Evolutionary conservation across 1,139 yeast genomes (phyloP).

Genomic region (Wickerhamomyces sp.): DNA sequence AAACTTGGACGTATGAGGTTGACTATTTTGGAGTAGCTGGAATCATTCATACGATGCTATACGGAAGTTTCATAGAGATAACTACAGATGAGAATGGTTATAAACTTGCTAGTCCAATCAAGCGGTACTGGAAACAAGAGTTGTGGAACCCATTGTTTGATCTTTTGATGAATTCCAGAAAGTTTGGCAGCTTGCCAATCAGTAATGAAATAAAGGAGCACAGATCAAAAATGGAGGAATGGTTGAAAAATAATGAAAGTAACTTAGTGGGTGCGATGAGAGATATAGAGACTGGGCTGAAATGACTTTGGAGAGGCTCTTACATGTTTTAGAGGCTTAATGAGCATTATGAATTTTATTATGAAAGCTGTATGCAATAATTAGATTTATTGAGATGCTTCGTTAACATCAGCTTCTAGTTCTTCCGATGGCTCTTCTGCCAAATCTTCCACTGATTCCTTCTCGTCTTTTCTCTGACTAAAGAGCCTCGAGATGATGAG

Average conservation of each 20-base stretch:
- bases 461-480: constrained; percentile 3
- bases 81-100: constrained; percentile 21
- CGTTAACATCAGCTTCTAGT: no score
- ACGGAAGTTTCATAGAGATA: constrained; percentile 58
- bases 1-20: constrained; percentile 75
- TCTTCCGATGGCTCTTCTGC: no score
- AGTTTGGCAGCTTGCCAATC: constrained; percentile 35
- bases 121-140: constrained; percentile 73
- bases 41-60: constrained; percentile 66
- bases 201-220: constrained; percentile 33
- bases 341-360: neutral
- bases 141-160: constrained; percentile 71
- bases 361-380: neutral
- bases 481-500: no score
- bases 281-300: constrained; percentile 17
- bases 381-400: neutral
- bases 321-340: neutral
- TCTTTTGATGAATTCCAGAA: constrained; percentile 54
- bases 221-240: constrained; percentile 40
- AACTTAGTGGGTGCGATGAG: constrained; percentile 10
- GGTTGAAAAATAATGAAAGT: constrained; percentile 13
- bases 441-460: no score
- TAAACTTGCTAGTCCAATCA: constrained; percentile 42
- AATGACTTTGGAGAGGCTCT: neutral
- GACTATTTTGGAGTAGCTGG: constrained; percentile 86